Conservation (phyloP, 78 protist genomes). For the Dictyostelium capitatum region DNA sequence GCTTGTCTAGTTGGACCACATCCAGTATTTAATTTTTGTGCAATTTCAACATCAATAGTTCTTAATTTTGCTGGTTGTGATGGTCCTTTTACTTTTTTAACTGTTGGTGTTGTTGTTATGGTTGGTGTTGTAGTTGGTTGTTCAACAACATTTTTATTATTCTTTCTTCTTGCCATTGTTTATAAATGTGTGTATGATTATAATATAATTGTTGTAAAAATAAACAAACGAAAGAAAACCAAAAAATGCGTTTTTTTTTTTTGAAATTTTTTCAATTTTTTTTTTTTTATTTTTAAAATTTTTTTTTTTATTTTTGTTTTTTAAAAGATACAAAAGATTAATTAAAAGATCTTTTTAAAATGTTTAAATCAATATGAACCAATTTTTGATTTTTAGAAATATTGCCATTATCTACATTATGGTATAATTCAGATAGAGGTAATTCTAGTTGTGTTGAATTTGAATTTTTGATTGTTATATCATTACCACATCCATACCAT, state of each 20-base stretch:
- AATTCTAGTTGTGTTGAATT: neutral
- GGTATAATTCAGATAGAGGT: neutral
- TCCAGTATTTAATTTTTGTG: neutral
- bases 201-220: neutral
- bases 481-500: too few species aligned
- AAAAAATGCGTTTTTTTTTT: neutral
- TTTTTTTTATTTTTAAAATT: neutral
- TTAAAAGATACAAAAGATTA: neutral
- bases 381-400: slow-evolving; percentile 7
- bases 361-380: neutral
- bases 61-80: neutral
- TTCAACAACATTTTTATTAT: neutral
- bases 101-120: neutral
- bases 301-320: neutral
- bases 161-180: neutral
- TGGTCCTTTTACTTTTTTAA: neutral
- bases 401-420: neutral
- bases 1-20: neutral
- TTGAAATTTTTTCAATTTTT: too few species aligned
- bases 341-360: neutral
- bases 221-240: neutral
- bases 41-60: neutral
- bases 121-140: neutral
- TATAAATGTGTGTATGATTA: neutral
- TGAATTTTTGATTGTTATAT: too few species aligned